These are phyloP conservation scores for Phylloporus sp. DNA, from an alignment of 768 basidiomycete genomes.

Conservation along the genomic window DNA sequence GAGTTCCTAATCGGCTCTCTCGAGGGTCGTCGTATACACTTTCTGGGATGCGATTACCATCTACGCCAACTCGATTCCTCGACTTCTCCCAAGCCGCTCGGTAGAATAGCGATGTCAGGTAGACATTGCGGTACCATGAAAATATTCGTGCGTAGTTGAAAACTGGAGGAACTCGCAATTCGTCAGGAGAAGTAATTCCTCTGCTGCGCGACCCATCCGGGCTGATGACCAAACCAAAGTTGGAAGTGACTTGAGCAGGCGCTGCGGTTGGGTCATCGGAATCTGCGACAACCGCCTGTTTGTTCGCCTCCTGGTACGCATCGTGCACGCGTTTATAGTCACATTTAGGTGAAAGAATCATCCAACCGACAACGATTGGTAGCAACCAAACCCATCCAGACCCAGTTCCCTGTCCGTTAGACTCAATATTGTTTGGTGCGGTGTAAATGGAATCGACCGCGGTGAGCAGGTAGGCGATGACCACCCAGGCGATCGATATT, in stretches of 20 bases:
- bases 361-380: conserved; percentile 39
- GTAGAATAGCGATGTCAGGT: conserved; percentile 14
- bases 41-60: neutral
- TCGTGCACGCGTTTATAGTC: conserved; percentile 29
- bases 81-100: conserved; percentile 11
- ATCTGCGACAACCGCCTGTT: neutral
- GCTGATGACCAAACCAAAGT: conserved; percentile 14
- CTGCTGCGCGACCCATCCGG: neutral
- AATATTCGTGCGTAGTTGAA: no score
- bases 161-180: conserved; percentile 20
- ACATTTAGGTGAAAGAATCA: conserved; percentile 39
- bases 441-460: conserved; percentile 14
- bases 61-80: neutral
- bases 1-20: conserved; percentile 17
- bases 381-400: conserved; percentile 44
- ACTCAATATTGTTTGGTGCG: conserved; percentile 4
- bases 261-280: neutral
- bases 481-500: conserved; percentile 42
- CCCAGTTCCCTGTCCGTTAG: conserved; percentile 30
- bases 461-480: no score
- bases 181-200: conserved; percentile 16
- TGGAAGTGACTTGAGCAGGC: no score
- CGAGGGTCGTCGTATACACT: conserved; percentile 1
- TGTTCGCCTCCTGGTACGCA: conserved; percentile 14
- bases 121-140: conserved; percentile 17